Conservation (phyloP, 176 grass and related monocot species). For the Themeda triandra region DNA sequence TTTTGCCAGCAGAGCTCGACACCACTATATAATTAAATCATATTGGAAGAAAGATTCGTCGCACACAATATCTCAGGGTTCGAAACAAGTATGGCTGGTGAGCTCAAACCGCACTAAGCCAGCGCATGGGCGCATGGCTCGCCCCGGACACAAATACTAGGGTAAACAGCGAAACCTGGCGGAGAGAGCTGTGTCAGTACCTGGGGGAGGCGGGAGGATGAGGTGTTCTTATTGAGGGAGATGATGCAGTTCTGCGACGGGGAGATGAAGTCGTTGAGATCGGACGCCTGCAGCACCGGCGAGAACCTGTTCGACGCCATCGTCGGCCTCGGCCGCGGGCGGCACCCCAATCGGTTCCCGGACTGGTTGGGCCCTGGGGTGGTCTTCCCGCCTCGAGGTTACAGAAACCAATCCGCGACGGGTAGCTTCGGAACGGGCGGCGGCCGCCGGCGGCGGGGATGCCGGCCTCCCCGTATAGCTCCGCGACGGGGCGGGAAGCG, state of each 20-base stretch:
- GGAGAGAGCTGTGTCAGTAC: not conserved
- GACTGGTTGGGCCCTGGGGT: not conserved
- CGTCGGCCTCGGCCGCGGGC: not conserved
- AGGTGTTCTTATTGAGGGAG: slow-evolving; percentile 64
- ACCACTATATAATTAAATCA: too few relatives aligned
- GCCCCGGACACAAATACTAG: not conserved
- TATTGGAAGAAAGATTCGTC: too few relatives aligned
- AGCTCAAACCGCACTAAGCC: not conserved
- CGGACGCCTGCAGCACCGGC: slow-evolving; percentile 77
- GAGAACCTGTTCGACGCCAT: slow-evolving; percentile 95
- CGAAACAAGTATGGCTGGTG: not conserved
- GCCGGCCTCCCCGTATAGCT: not conserved
- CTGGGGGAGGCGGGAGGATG: slow-evolving; percentile 47
- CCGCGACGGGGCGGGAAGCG: not conserved
- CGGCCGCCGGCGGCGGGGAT: not conserved
- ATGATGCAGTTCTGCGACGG: slow-evolving; percentile 91
- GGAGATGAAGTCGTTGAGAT: slow-evolving; percentile 99
- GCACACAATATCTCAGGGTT: not conserved
- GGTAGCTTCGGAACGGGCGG: not conserved
- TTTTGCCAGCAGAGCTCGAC: not conserved
- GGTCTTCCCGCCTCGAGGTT: not conserved
- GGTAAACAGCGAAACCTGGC: not conserved
- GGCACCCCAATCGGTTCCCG: not conserved
- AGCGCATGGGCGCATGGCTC: not conserved
- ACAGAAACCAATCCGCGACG: not conserved